Conservation (phyloP, 305 asterid genomes). For the Petunia hybrid region DNA sequence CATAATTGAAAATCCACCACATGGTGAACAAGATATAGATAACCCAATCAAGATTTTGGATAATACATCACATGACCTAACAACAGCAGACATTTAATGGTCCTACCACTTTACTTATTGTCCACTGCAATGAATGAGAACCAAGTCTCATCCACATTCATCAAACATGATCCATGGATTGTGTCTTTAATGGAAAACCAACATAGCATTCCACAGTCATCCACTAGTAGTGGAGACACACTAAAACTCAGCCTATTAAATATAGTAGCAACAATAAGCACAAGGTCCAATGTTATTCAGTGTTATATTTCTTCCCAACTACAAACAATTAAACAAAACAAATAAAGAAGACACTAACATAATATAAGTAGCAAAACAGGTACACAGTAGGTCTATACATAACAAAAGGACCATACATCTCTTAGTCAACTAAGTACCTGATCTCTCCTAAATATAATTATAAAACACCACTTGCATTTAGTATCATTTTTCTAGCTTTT, state of each 20-base stretch:
- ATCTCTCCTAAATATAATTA: neutral
- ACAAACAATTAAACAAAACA: slow-evolving; percentile 20
- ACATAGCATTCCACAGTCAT: neutral
- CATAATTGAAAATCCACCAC: slow-evolving; percentile 2
- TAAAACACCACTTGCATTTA: slow-evolving; percentile 15
- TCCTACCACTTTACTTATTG: slow-evolving; percentile 39
- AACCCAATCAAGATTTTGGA: slow-evolving; percentile 3
- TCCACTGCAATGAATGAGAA: slow-evolving; percentile 31
- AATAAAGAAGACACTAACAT: slow-evolving; percentile 18
- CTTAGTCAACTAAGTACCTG: slow-evolving; percentile 22
- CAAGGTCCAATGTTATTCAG: neutral
- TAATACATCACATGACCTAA: slow-evolving; percentile 32
- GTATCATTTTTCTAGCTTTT: neutral
- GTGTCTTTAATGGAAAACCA: slow-evolving; percentile 31
- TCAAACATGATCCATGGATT: slow-evolving; percentile 7
- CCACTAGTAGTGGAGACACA: neutral
- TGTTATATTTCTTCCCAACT: neutral
- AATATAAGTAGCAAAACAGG: slow-evolving; percentile 15
- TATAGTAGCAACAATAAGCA: neutral
- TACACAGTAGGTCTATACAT: slow-evolving; percentile 32
- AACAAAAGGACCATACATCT: slow-evolving; percentile 24
- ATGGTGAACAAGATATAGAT: slow-evolving; percentile 18
- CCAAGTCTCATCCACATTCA: slow-evolving; percentile 31
- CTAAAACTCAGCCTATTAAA: neutral
- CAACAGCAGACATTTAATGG: slow-evolving; percentile 37